A percentile compares a stretch with the other conserved stretches of the same genome.
phyloP scores from a whole-genome alignment of 495 filamentous ascomycete species.

The Copromyces sp. region DNA sequence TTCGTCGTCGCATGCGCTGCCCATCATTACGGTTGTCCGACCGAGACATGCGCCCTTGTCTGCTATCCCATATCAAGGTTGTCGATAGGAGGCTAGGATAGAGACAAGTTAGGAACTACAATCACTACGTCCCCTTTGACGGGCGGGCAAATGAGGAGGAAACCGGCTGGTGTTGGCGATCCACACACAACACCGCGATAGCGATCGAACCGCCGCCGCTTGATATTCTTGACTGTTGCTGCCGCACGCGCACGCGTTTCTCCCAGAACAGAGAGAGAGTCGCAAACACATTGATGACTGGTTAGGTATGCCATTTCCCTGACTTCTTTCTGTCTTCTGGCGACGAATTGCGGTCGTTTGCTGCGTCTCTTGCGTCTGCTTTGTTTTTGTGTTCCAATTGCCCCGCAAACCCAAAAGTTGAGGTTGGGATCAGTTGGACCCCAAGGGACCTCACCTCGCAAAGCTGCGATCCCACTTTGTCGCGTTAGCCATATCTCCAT shows the following conservation, averaged over 20 bases:
- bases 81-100: slow-evolving; percentile 21
- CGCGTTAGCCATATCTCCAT: not conserved
- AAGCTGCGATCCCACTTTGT: not conserved
- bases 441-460: not conserved
- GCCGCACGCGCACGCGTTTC: not conserved
- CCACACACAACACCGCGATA: not conserved
- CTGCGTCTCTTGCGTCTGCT: not conserved
- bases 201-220: not conserved
- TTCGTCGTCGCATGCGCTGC: slow-evolving; percentile 8
- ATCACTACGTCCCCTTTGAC: not conserved
- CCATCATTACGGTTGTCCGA: slow-evolving; percentile 8
- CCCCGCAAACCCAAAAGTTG: slow-evolving; percentile 12
- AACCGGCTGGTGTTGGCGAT: not conserved
- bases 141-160: not conserved
- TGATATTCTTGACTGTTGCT: not conserved
- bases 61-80: slow-evolving; percentile 15
- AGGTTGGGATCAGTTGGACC: not conserved
- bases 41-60: slow-evolving; percentile 25
- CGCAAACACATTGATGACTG: not conserved
- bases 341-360: not conserved
- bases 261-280: not conserved
- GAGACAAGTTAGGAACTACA: slow-evolving; percentile 2
- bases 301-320: not conserved
- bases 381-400: slow-evolving; percentile 13
- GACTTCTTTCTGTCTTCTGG: not conserved